Evolutionary conservation across 805 yeast species (phyloP).

Genomic region (Yarrowia deformans): DNA sequence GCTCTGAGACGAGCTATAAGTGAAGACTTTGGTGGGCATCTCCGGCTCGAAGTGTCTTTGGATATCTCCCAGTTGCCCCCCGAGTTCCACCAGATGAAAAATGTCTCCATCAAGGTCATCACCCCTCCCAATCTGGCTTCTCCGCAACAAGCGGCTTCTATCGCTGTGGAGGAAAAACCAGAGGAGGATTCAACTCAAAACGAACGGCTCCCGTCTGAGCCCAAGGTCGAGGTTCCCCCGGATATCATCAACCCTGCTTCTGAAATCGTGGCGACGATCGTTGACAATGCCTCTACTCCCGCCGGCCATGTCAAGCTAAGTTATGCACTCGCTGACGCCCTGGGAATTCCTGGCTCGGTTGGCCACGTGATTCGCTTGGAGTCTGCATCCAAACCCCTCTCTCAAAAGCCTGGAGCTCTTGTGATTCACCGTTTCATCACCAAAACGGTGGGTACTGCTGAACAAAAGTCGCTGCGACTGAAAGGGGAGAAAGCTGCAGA

Average conservation of each 20-base stretch:
- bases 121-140: slow-evolving; percentile 25
- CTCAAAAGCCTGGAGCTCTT: slow-evolving; percentile 52
- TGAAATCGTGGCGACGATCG: slow-evolving; percentile 61
- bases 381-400: slow-evolving; percentile 52
- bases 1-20: slow-evolving; percentile 28
- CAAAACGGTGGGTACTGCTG: slow-evolving; percentile 40
- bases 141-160: slow-evolving; percentile 39
- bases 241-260: slow-evolving; percentile 47
- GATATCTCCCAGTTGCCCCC: slow-evolving; percentile 26
- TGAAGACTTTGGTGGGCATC: slow-evolving; percentile 6
- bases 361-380: slow-evolving; percentile 66
- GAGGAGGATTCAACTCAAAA: slow-evolving; percentile 3
- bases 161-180: slow-evolving; percentile 26
- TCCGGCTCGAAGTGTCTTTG: neutral
- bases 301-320: slow-evolving; percentile 61
- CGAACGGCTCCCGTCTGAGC: slow-evolving; percentile 3
- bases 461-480: slow-evolving; percentile 12
- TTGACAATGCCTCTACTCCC: slow-evolving; percentile 48
- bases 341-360: slow-evolving; percentile 58
- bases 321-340: slow-evolving; percentile 59
- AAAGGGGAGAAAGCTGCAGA: slow-evolving; percentile 13
- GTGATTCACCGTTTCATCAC: slow-evolving; percentile 63
- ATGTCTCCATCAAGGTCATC: slow-evolving; percentile 17
- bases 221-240: slow-evolving; percentile 23
- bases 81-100: slow-evolving; percentile 17